Evolutionary conservation across 257 asterid genomes (phyloP).

Genomic region (Prunella vulgaris): DNA sequence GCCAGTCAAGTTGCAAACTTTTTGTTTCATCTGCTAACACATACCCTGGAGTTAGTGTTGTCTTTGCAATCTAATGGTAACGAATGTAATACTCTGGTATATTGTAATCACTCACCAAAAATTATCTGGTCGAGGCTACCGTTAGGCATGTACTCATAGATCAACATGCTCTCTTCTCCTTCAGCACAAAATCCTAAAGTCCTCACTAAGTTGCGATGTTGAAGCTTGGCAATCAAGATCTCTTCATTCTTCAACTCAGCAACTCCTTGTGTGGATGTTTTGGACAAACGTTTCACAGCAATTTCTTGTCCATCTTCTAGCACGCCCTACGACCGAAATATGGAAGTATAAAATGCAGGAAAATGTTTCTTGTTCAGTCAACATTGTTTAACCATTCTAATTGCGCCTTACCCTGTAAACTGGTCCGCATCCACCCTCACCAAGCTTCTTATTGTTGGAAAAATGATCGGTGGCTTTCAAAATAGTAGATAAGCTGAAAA

Average conservation of each 20-base stretch:
- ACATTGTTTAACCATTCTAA: too few species aligned
- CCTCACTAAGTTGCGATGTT: constrained; percentile 22
- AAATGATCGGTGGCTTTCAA: constrained; percentile 11
- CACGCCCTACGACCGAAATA: background rate
- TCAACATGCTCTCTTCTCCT: constrained; percentile 18
- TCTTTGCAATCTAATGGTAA: background rate
- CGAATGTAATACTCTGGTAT: background rate
- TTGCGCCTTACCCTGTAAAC: constrained; percentile 1
- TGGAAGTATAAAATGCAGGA: background rate
- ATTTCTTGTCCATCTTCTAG: constrained; percentile 12
- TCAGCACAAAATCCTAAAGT: constrained; percentile 6
- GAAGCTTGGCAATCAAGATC: constrained; percentile 21
- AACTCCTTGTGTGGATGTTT: constrained; percentile 17
- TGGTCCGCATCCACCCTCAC: constrained; percentile 25
- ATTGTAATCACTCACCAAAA: constrained; percentile 11
- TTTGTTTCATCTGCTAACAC: background rate
- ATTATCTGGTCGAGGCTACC: constrained; percentile 11
- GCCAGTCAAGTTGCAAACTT: background rate
- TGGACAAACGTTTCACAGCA: constrained; percentile 17
- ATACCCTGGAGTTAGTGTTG: background rate
- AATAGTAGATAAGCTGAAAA: constrained; percentile 12
- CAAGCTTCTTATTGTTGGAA: constrained; percentile 11
- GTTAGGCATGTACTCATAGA: constrained; percentile 22
- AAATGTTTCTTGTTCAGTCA: background rate
- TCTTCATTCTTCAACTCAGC: constrained; percentile 21